Evolutionary conservation across 441 rosid genomes (phyloP), one percentile per base, ranked within the genome.

Genomic region (Gossypium armourianum): DNA sequence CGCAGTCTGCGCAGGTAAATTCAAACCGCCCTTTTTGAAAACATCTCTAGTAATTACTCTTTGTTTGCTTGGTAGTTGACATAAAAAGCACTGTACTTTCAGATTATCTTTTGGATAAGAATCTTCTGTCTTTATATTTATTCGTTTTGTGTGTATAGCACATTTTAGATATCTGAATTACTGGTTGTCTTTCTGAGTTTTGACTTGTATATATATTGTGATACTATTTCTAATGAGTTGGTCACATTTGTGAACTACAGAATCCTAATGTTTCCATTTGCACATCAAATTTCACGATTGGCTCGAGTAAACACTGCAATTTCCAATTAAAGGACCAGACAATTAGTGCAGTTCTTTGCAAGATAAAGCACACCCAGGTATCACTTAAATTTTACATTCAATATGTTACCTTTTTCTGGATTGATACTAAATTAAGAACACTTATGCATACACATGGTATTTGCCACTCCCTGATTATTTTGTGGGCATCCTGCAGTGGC

Each of bases 291-390:
- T 87, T 85, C 80, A 55, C 86, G 0, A 80, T 92, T 76, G 97
- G 97, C 69, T 83, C 92, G 40, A 80, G 78, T 75, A 80, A 67
- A 64, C 74, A 80, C 13, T 87, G 96, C 79, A 68, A 53, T 80
- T 85, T 84, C 70, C 65, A 47, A 1, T 61, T 92, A 61, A 81
- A 83, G 79, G 96, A 90, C 80, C 84, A 62, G 63, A 67, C 76
- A 21, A 70, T 83, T 4, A 87, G 90, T 74, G 75, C 63, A 49
- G 0, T 64, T 47, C 78, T 86, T 28, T 91, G 96, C 88, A 93
- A 71, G 84, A 89, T 93, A 72, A 86, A 45, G 72, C 86, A 80
- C 56, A 76, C 79, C 16, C 88, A 89, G 95, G 96, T 92, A 81
- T 72, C 32, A 15, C 62, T 28, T 17, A 2, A 24, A 15, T 12